Evolutionary conservation across 176 grass and related monocot genomes (phyloP).

Genomic region (Microstegium vimineum): DNA sequence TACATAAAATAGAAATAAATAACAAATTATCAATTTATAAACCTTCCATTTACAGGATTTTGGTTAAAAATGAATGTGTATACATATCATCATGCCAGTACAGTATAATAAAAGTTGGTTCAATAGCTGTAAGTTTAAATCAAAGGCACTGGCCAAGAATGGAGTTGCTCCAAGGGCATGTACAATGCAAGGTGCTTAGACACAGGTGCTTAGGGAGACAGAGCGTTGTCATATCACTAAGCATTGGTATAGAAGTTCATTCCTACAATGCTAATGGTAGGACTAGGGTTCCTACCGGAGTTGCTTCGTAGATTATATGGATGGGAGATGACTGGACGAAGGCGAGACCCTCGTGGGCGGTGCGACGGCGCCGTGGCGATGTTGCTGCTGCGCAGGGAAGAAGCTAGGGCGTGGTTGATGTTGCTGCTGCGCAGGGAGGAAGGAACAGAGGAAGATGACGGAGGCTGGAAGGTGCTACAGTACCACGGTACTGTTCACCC

Average conservation of each 20-base stretch:
- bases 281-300: no score
- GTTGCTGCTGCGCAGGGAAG: no score
- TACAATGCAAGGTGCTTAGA: neutral
- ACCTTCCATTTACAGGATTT: neutral
- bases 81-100: slow-evolving; percentile 17
- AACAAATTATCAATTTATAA: neutral
- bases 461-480: no score
- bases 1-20: slow-evolving; percentile 15
- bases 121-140: neutral
- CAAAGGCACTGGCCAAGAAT: neutral
- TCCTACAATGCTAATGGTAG: neutral
- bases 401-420: no score
- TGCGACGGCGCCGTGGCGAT: no score
- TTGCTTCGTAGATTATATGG: no score
- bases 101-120: neutral
- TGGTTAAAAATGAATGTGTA: neutral
- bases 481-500: no score
- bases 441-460: no score
- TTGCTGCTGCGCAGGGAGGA: no score
- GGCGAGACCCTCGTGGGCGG: no score
- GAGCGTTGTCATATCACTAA: neutral
- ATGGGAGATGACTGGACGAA: no score
- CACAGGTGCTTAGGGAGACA: neutral
- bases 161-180: neutral
- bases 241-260: neutral